Evolutionary conservation across 1,284 basidiomycete genomes (phyloP), one percentile per base, ranked within the genome.

Genomic region (Sanghuangporus weigelae): DNA sequence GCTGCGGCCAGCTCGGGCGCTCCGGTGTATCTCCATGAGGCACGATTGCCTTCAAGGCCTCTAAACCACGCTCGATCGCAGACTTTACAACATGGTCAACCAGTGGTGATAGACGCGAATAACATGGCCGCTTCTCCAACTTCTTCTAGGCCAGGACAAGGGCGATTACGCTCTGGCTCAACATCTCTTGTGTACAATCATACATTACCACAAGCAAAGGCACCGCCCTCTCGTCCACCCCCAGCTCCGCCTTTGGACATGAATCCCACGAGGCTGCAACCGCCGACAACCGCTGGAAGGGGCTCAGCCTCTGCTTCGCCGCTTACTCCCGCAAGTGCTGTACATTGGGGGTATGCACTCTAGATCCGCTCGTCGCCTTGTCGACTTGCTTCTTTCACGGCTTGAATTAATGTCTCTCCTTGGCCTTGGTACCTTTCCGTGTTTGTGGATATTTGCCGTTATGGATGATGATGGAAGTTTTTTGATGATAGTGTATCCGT

Each of bases 281-380:
- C 57, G 6, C 35, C 35, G 8, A 7, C 8, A n/a, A 11, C 8
- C 31, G 49, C 44, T n/a, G 7, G 19, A 51, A 51, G 31, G 14
- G 50, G 31, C 7, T 51, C 50, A 11, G 26, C n/a, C 31, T 51
- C 58, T n/a, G 16, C 23, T 19, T 40, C 58, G 12, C 48, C 46
- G 44, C 39, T 38, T 26, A 57, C 58, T 23, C 39, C 36, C 19
- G 39, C 60, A 40, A 46, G 38, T 23, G 42, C 60, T 44, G 60
- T 61, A 14, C 40, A 61, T 19, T 61, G 60, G 60, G 60, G 60
- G 1, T 61, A 61, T 19, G 60, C 60, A 23, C 39, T 61, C 35
- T 61, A 61, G 60, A 31, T 3, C 51, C n/a, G 38, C n/a, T 19
- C 16, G 14, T 39, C 48, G 48, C 3, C 23, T 23, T 16, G 19